Base-by-base conservation (phyloP, 208 protist species). In the Porcisia deanei region DNA sequence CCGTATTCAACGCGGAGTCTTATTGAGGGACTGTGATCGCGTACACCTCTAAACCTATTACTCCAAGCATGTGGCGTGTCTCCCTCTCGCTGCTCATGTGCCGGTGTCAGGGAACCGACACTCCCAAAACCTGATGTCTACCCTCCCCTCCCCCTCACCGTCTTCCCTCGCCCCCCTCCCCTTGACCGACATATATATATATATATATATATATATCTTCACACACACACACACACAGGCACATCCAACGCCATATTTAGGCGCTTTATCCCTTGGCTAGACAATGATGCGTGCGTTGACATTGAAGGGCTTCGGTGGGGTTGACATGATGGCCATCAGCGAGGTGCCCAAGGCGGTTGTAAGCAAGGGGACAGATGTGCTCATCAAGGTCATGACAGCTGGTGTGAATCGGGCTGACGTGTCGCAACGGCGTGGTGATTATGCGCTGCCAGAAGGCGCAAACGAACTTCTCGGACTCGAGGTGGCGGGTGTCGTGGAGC, bases 331-430 rank as follows among this genome's bases (percentile, higher is more conserved):
- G 67, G 43, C 84, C 37, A 22, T 92, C 16, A 76, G 74, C 53
- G 52, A 83, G 22, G 79, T 94, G 18, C 81, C 91, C 59, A 90
- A 83, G 77, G 73, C 77, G 7, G 68, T 73, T 22, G 9, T 94
- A 18, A 73, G 80, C 14, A 77, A 73, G 57, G 70, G 75, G 47
- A 85, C 77, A 4, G 90, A 94, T 70, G 83, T 98, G 25, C 91
- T 97, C 41, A 93, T 98, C 30, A 89, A 90, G 57, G 91, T 98
- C 5, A 88, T 90, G 73, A 88, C 93, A 0, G 92, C 92, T 60
- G 96, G 91, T 22, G 80, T 98, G 12, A 98, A 98, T 71, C 77
- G 93, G 5, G 94, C 83, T 1, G 94, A 98, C 81, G 66, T 94
- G 25, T 86, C 80, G 34, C 92, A 97, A 75, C 85, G 90, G 34